Base-by-base conservation (phyloP, 768 basidiomycete species). In the Pleurotus cornucopiae region DNA sequence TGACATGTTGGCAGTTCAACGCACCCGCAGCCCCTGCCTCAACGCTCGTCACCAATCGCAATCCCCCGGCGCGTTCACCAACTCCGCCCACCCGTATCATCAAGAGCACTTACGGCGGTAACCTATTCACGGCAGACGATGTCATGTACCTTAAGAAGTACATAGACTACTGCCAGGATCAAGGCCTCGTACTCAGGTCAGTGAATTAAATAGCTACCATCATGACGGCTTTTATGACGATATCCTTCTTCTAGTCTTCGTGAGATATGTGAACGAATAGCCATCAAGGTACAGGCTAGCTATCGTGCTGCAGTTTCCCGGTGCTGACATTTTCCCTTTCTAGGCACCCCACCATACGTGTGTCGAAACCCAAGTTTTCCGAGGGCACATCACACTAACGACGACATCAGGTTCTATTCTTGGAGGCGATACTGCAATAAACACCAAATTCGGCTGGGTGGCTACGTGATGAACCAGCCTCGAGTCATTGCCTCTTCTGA, bases 401-500 rank as follows among this genome's bases (percentile, higher is more conserved):
- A 20, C n/a, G 16, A 41, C 23, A 51, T 18, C 54, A 92, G 90
- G 9, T 93, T 93, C 67, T 93, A 91, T 66, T 93, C 91, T 1
- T 94, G 91, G 91, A 81, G 91, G 40, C 83, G 91, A 44, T 94
- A 93, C 64, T 94, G 91, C 73, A 94, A 94, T 67, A 94, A 93
- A 65, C 91, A 94, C 67, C 89, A 93, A 68, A 94, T 94, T 49
- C 84, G 89, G n/a, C 76, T 94, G 0, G 89, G 89, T 21, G 89
- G 90, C 2, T 94, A 93, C 62, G 74, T 82, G 6, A 92, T 93
- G 91, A 85, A 81, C 53, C 67, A 76, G 5, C 82, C 81, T 38
- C 79, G 81, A 14, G 75, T 77, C 7, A 73, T 69, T 13, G 73
- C 77, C 14, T 76, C 76, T 3, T 67, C 70, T 30, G 71, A 72